phyloP scores from a whole-genome alignment of 345 rosid species.

The Gynandropsis gynandra region DNA sequence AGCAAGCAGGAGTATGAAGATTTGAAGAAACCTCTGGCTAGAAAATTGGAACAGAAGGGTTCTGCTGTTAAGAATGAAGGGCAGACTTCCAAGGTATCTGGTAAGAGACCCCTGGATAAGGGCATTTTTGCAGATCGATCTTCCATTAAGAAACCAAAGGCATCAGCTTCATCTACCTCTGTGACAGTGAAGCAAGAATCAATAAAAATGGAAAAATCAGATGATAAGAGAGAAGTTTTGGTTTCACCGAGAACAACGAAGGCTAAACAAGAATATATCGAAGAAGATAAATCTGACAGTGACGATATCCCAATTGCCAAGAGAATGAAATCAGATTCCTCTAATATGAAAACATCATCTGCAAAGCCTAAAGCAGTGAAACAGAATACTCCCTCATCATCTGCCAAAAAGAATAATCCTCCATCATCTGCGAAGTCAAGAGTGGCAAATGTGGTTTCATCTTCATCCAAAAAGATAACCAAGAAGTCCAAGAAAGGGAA shows the following conservation, averaged over 20 bases:
- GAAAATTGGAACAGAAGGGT: constrained; percentile 63
- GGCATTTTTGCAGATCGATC: constrained; percentile 36
- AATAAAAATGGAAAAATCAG: constrained; percentile 34
- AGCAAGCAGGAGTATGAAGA: constrained; percentile 30
- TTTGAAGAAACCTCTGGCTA: constrained; percentile 49
- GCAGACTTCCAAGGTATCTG: constrained; percentile 27
- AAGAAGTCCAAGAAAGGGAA: constrained; percentile 49
- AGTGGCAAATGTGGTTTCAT: constrained; percentile 40
- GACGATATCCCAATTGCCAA: constrained; percentile 70
- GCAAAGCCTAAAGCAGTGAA: constrained; percentile 48
- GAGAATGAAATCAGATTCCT: constrained; percentile 47
- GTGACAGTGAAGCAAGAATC: constrained; percentile 43
- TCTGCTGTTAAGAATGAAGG: constrained; percentile 38
- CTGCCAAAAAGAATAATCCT: constrained; percentile 38
- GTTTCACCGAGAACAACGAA: constrained; percentile 20
- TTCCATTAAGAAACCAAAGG: constrained; percentile 58
- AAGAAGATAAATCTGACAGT: constrained; percentile 43
- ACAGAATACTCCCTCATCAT: constrained; percentile 34
- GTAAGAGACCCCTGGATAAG: constrained; percentile 77
- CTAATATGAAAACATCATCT: constrained; percentile 39
- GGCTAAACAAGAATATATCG: constrained; percentile 20
- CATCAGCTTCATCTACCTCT: constrained; percentile 37
- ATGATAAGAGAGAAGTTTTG: constrained; percentile 20
- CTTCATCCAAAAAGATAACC: constrained; percentile 41
- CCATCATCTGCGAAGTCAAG: constrained; percentile 44